A percentile compares a stretch with the other conserved stretches of the same genome.
Evolutionary conservation across 192 early-diverging fungal species (phyloP).

Genomic region (Mortierella claussenii): DNA sequence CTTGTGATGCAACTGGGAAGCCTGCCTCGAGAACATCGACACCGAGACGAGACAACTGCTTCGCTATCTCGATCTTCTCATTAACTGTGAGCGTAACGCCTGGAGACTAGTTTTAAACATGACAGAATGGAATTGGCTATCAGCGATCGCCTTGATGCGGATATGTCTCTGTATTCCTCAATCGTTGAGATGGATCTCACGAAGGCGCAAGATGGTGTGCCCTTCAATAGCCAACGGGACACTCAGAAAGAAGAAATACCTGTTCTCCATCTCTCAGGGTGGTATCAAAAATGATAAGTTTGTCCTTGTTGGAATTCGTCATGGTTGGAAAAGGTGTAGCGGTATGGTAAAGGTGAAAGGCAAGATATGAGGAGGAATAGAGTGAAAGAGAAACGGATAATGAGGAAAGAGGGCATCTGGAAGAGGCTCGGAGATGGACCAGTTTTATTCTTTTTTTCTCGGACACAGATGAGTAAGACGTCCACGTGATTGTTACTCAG

Average conservation of each 20-base stretch:
- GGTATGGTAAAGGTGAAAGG: constrained; percentile 1
- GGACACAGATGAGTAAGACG: constrained; percentile 16
- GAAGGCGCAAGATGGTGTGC: too few relatives aligned
- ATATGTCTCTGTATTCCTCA: too few relatives aligned
- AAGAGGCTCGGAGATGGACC: background rate
- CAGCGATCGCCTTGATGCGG: too few relatives aligned
- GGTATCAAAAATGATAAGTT: constrained; percentile 95
- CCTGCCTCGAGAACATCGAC: constrained; percentile 97
- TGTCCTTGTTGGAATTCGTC: constrained; percentile 57
- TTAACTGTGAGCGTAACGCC: constrained; percentile 92
- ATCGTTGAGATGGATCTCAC: too few relatives aligned
- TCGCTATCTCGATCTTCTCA: constrained; percentile 96
- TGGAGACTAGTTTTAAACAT: constrained; percentile 79
- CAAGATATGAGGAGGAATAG: background rate
- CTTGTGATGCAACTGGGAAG: constrained; percentile 93
- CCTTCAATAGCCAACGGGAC: too few relatives aligned
- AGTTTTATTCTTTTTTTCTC: background rate
- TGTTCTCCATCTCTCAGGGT: constrained; percentile 97
- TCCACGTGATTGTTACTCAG: constrained; percentile 2
- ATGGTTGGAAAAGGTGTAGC: constrained; percentile 8
- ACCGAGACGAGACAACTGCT: constrained; percentile 91
- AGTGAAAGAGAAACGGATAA: background rate
- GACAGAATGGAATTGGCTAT: too few relatives aligned
- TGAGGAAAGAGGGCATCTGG: background rate
- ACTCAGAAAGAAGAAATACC: constrained; percentile 62